These are phyloP conservation scores for Fusarium redolens DNA, from an alignment of 2,329 filamentous ascomycete genomes.

Conservation along the genomic window DNA sequence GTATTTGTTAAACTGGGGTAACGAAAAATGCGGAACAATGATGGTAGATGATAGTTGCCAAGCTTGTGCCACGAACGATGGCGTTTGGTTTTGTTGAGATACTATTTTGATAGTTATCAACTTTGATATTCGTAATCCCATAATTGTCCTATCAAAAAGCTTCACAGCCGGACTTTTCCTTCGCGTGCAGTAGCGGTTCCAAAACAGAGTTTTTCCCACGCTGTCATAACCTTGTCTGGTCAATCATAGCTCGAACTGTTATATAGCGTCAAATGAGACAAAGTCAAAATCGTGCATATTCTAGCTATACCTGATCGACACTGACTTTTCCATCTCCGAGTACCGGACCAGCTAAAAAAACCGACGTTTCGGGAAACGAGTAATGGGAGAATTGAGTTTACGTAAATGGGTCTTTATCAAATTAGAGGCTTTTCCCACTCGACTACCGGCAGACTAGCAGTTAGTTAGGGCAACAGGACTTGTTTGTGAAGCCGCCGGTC, in stretches of 20 bases:
- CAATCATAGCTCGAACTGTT: slow-evolving; percentile 12
- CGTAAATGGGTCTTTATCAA: slow-evolving; percentile 23
- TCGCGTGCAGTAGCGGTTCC: not conserved
- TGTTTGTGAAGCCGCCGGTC: slow-evolving; percentile 9
- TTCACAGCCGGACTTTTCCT: not conserved
- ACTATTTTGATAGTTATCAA: not conserved
- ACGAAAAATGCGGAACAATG: slow-evolving; percentile 18
- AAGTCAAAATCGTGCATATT: slow-evolving; percentile 25
- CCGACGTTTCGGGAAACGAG: slow-evolving; percentile 8
- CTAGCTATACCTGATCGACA: slow-evolving; percentile 31
- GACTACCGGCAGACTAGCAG: not conserved
- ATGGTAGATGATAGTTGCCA: slow-evolving; percentile 1
- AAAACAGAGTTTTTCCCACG: slow-evolving; percentile 16
- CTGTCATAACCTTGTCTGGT: slow-evolving; percentile 13
- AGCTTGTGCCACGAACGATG: slow-evolving; percentile 8
- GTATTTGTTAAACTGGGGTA: slow-evolving; percentile 8
- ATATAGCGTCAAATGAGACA: not conserved
- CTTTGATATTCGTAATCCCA: not conserved
- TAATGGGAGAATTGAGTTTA: slow-evolving; percentile 25
- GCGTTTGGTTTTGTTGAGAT: slow-evolving; percentile 27
- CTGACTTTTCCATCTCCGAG: slow-evolving; percentile 10
- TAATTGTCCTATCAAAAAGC: not conserved
- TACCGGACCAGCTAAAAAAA: slow-evolving; percentile 16
- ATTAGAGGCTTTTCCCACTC: not conserved
- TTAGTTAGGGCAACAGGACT: slow-evolving; percentile 6